Conservation (phyloP, 306 rosid species). For the Astragalus glycyphyllos region DNA sequence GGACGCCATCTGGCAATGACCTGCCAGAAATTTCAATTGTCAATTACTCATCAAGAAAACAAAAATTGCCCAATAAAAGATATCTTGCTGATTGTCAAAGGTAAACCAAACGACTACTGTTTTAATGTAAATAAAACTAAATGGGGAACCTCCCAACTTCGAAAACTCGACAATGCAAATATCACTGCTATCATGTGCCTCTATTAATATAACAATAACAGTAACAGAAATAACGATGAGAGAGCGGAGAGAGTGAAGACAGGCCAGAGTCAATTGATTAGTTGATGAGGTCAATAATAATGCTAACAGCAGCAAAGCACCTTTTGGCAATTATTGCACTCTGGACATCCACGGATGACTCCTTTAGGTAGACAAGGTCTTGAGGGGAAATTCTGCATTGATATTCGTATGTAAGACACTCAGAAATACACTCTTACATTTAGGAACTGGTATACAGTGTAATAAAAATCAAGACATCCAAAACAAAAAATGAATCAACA, state of each 20-base stretch:
- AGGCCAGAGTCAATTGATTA: constrained; percentile 16
- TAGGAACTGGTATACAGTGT: constrained; percentile 26
- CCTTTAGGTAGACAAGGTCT: constrained; percentile 73
- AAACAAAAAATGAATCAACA: constrained; percentile 37
- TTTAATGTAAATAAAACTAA: constrained; percentile 5
- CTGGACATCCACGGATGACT: constrained; percentile 91
- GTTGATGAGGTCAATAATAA: constrained; percentile 30
- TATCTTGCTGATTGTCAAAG: neutral
- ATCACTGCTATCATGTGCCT: neutral
- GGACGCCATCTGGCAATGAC: constrained; percentile 95
- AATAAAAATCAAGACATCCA: constrained; percentile 39
- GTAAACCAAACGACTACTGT: constrained; percentile 31
- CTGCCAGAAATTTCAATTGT: constrained; percentile 57
- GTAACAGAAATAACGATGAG: constrained; percentile 2
- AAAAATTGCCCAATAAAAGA: constrained; percentile 8
- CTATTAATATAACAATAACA: constrained; percentile 21
- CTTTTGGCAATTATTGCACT: constrained; percentile 89
- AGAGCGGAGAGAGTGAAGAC: constrained; percentile 7
- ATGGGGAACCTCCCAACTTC: constrained; percentile 28
- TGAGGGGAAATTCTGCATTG: constrained; percentile 71
- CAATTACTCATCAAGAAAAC: constrained; percentile 43
- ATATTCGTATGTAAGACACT: constrained; percentile 44
- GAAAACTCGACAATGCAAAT: constrained; percentile 37
- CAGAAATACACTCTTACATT: constrained; percentile 34
- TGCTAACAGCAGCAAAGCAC: constrained; percentile 39